Percentiles rank a stretch among this genome's conserved stretches.
phyloP scores from a whole-genome alignment of 2,329 filamentous ascomycete species.

The Aureobasidium uvarum region DNA sequence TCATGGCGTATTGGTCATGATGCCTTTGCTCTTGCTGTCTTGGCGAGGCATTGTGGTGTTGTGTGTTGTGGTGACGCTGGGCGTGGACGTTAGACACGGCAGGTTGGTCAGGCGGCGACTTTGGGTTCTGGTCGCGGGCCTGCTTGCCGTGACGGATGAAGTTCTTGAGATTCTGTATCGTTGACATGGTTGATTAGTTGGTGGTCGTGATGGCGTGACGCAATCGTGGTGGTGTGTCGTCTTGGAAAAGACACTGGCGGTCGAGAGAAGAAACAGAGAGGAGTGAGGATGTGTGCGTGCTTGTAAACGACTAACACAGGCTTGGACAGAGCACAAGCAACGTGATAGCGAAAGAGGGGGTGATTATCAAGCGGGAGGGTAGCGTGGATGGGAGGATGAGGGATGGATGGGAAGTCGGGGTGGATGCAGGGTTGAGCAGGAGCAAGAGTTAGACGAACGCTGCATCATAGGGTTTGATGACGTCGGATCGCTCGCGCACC shows the following conservation, averaged over 20 bases:
- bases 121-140: conserved; percentile 65
- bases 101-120: conserved; percentile 58
- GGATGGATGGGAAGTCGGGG: conserved; percentile 16
- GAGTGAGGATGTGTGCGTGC: background rate
- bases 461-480: conserved; percentile 25
- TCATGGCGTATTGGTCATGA: conserved; percentile 50
- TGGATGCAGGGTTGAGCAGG: conserved; percentile 19
- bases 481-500: conserved; percentile 16
- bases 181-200: conserved; percentile 53
- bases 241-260: background rate
- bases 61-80: conserved; percentile 51
- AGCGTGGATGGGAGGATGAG: conserved; percentile 18
- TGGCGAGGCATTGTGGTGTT: conserved; percentile 46
- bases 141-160: conserved; percentile 98
- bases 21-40: conserved; percentile 30
- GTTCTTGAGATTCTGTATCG: conserved; percentile 95
- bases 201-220: background rate
- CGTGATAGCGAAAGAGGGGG: background rate
- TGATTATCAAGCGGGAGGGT: conserved; percentile 6
- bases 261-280: background rate
- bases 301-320: background rate
- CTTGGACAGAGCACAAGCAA: conserved; percentile 13
- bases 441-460: conserved; percentile 23
- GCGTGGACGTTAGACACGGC: conserved; percentile 65
- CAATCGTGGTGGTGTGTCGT: background rate